Percentiles rank a stretch among this genome's conserved stretches.
phyloP scores from a whole-genome alignment of 768 basidiomycete genomes.

The Floccularia luteovirens region DNA sequence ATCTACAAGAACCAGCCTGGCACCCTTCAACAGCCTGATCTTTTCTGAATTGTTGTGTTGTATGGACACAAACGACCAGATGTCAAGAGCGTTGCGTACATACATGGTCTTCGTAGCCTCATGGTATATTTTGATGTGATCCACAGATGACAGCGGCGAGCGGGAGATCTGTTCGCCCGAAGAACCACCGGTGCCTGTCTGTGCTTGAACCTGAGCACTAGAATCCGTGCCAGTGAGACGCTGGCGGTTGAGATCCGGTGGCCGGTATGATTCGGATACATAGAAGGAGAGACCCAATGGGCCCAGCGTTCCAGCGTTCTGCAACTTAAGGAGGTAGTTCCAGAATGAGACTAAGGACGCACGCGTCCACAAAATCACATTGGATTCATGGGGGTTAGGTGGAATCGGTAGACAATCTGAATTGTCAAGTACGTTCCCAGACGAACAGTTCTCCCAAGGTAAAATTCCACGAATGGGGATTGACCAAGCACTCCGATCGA shows the following conservation, averaged over 20 bases:
- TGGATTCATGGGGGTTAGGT: conserved; percentile 8
- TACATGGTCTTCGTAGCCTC: conserved; percentile 39
- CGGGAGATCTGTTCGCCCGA: neutral
- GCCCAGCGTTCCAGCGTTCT: conserved; percentile 28
- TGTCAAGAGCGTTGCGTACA: conserved; percentile 42
- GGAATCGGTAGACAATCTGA: conserved; percentile 12
- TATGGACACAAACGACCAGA: conserved; percentile 30
- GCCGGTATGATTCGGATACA: conserved; percentile 10
- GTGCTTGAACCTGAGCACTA: neutral
- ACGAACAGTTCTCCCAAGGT: conserved; percentile 39
- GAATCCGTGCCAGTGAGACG: too few relatives aligned
- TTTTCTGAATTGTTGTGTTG: conserved; percentile 14
- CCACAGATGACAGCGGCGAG: conserved; percentile 21
- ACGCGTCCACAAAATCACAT: conserved; percentile 39
- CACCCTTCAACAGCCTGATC: conserved; percentile 37
- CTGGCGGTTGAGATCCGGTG: neutral
- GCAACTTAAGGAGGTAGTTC: conserved; percentile 37
- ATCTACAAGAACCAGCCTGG: conserved; percentile 40
- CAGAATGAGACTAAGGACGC: conserved; percentile 36
- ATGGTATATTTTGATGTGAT: conserved; percentile 56
- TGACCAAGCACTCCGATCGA: conserved; percentile 45
- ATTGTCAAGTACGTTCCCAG: conserved; percentile 29
- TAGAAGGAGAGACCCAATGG: conserved; percentile 44
- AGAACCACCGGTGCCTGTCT: neutral
- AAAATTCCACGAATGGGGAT: conserved; percentile 47